Evolutionary conservation across 2,329 filamentous ascomycete genomes (phyloP), one percentile per base, ranked within the genome.

Genomic region (Mariannaea elegans): DNA sequence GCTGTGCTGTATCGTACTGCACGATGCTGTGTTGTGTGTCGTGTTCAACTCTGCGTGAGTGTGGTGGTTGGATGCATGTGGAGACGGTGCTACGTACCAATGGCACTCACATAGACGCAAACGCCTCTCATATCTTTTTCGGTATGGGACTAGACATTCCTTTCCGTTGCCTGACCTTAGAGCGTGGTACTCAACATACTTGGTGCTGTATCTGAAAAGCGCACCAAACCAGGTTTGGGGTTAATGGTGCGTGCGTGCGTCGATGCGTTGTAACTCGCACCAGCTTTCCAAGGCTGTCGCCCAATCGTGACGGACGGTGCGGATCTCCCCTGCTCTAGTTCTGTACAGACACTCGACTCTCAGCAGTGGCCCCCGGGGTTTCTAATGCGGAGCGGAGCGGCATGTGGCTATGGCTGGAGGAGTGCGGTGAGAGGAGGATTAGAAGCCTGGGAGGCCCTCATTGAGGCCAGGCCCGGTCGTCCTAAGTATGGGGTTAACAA

Each of bases 241-340:
- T 32, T 13, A 6, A 19, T 51, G 39, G 52, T 45, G 47, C 23
- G 44, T 49, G 49, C 29, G 44, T 59, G 56, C 56, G 48, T 53
- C 44, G 49, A 59, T 59, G 56, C 54, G 56, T 59, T 59, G 56
- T 59, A 59, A 59, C 49, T 54, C 49, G 31, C 49, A 58, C 55
- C 42, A 54, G 31, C 44, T 54, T 21, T 21, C 38, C 16, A 36
- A 24, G 44, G 49, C 10, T 42, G 44, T 49, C 42, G 53, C 36
- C 49, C 49, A 59, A 59, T 59, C 18, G 49, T 47, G 44, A 48
- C 29, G 19, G 29, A 32, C 47, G 45, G 39, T 51, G 29, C 54
- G 23, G 44, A 16, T 31, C 46, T 32, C 12, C 13, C 39, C 46
- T 23, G 18, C 21, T 44, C 45, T 31, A 42, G 34, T 41, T 23